phyloP scores from a whole-genome alignment of 2,329 filamentous ascomycete species.

The Fusarium sarcochroum region DNA sequence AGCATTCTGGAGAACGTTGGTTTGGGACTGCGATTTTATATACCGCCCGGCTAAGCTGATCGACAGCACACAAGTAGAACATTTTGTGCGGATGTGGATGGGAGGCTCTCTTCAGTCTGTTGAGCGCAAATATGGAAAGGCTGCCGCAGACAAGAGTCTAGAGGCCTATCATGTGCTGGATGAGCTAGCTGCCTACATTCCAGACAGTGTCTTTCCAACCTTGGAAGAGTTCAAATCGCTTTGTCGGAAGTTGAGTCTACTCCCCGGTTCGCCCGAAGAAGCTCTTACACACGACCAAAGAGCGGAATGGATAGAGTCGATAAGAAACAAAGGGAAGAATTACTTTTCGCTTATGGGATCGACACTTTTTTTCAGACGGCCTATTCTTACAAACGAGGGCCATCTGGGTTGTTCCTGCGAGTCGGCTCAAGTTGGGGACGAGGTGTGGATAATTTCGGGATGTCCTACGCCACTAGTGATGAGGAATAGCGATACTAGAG shows the following conservation, averaged over 20 bases:
- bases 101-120: neutral
- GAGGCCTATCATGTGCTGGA: neutral
- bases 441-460: neutral
- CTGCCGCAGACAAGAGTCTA: neutral
- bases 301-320: neutral
- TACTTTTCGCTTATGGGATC: neutral
- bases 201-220: neutral
- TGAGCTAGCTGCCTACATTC: neutral
- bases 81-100: neutral
- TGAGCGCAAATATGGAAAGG: neutral
- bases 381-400: neutral
- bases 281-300: neutral
- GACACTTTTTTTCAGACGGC: neutral
- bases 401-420: neutral
- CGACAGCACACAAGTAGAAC: neutral
- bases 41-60: neutral
- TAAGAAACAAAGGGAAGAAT: neutral
- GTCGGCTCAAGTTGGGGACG: neutral
- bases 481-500: neutral
- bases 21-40: slow-evolving; percentile 3
- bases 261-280: neutral
- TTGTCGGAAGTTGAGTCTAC: neutral
- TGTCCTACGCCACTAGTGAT: slow-evolving; percentile 3
- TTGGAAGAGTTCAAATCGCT: neutral
- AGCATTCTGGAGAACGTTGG: slow-evolving; percentile 8